A percentile compares a stretch with the other conserved stretches of the same genome.
These are phyloP conservation scores for Bauhinia variegata DNA, from an alignment of 306 rosid species.

Conservation along the genomic window DNA sequence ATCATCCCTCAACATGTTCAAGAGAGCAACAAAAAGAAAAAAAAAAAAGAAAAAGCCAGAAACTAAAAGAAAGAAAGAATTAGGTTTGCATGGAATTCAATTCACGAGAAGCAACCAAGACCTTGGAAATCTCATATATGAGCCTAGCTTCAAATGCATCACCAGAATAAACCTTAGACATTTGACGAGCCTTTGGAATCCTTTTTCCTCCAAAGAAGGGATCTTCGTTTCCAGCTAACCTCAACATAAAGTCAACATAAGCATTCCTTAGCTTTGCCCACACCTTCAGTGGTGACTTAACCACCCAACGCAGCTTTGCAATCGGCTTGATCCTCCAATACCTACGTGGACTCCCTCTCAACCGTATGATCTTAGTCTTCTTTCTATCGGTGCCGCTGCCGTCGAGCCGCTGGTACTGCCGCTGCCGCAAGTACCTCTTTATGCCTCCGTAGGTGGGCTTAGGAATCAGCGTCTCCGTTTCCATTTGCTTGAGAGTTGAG, in stretches of 20 bases:
- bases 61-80: no score
- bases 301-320: slow-evolving; percentile 44
- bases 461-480: slow-evolving; percentile 46
- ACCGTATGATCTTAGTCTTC: slow-evolving; percentile 32
- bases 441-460: slow-evolving; percentile 29
- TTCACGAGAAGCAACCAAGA: slow-evolving; percentile 50
- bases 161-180: slow-evolving; percentile 5
- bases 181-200: slow-evolving; percentile 36
- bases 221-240: slow-evolving; percentile 38
- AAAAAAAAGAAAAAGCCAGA: no score
- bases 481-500: slow-evolving; percentile 30
- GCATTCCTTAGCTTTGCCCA: slow-evolving; percentile 46
- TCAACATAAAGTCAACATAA: slow-evolving; percentile 53
- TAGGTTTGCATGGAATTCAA: slow-evolving; percentile 27
- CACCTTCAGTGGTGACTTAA: slow-evolving; percentile 55
- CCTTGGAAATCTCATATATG: slow-evolving; percentile 63
- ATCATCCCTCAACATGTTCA: no score
- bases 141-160: slow-evolving; percentile 56
- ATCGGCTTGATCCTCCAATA: slow-evolving; percentile 43
- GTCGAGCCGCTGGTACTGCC: slow-evolving; percentile 48
- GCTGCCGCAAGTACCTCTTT: slow-evolving; percentile 42
- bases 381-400: slow-evolving; percentile 9
- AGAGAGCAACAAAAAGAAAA: no score
- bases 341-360: slow-evolving; percentile 39
- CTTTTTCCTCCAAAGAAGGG: slow-evolving; percentile 40